phyloP scores from a whole-genome alignment of 2,329 filamentous ascomycete species.

The Achaetomium macrosporum region DNA sequence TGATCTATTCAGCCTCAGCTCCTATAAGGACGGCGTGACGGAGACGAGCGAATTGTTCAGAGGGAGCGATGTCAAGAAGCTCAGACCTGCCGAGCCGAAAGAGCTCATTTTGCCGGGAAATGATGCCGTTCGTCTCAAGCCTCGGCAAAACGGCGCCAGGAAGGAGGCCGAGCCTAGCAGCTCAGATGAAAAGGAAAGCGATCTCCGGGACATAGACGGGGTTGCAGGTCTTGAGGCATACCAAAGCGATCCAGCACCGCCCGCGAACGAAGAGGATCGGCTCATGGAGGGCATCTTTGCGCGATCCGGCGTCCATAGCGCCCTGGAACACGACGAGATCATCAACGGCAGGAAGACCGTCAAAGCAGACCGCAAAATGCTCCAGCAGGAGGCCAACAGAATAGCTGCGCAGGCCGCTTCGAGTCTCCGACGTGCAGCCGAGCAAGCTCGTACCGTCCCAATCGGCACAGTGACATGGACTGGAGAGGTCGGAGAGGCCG shows the following conservation, averaged over 20 bases:
- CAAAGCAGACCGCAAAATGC: conserved; percentile 68
- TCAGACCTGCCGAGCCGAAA: conserved; percentile 29
- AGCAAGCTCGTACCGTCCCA: conserved; percentile 65
- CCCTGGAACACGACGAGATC: conserved; percentile 88
- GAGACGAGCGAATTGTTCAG: conserved; percentile 84
- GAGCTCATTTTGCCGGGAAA: conserved; percentile 28
- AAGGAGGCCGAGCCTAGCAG: conserved; percentile 10
- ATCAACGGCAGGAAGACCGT: conserved; percentile 68
- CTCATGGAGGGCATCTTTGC: conserved; percentile 88
- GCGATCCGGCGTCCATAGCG: conserved; percentile 78
- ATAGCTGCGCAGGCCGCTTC: conserved; percentile 73
- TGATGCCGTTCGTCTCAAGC: conserved; percentile 14
- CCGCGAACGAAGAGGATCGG: conserved; percentile 58
- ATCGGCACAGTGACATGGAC: conserved; percentile 93
- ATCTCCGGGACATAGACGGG: conserved; percentile 37
- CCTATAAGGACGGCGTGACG: conserved; percentile 61
- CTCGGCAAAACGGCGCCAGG: conserved; percentile 3
- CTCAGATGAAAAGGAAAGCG: conserved; percentile 13
- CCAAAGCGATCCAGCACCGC: conserved; percentile 44
- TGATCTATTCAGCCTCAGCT: conserved; percentile 79
- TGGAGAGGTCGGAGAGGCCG: conserved; percentile 71
- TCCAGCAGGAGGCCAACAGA: conserved; percentile 74
- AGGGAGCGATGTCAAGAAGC: conserved; percentile 71
- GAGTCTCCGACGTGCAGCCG: conserved; percentile 66
- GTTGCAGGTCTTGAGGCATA: conserved; percentile 62